phyloP scores from a whole-genome alignment of 2,329 filamentous ascomycete genomes.

The Neophaeococcomyces mojaviensis region DNA sequence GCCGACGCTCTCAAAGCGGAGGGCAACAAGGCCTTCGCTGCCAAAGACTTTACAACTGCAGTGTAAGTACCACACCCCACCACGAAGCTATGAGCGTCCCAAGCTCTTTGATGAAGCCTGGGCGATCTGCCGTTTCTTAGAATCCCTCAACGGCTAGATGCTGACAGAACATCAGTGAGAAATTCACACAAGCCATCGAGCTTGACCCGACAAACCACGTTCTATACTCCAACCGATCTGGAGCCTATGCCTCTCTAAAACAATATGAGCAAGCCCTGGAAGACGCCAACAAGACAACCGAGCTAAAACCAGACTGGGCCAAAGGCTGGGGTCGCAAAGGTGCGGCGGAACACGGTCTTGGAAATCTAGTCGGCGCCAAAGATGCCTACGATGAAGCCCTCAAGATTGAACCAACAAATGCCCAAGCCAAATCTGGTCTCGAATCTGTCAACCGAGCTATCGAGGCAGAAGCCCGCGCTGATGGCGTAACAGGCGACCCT shows the following conservation, averaged over 20 bases:
- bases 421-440: conserved; percentile 83
- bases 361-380: conserved; percentile 74
- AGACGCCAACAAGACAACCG: conserved; percentile 87
- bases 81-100: conserved; percentile 10
- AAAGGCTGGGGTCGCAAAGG: conserved; percentile 96
- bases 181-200: conserved; percentile 89
- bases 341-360: conserved; percentile 77
- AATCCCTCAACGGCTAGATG: too few species aligned
- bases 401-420: conserved; percentile 84
- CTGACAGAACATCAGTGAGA: conserved; percentile 53
- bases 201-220: conserved; percentile 88
- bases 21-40: conserved; percentile 97
- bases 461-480: conserved; percentile 62
- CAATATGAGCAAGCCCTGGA: conserved; percentile 77
- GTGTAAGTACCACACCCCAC: conserved; percentile 58
- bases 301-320: conserved; percentile 95
- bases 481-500: conserved; percentile 60
- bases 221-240: conserved; percentile 95
- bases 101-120: not conserved
- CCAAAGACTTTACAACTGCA: conserved; percentile 93
- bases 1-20: conserved; percentile 85
- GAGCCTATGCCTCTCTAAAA: conserved; percentile 76
- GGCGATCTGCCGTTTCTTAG: too few species aligned
- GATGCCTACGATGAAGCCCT: conserved; percentile 93
- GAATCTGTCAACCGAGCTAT: conserved; percentile 82